Base-by-base conservation (phyloP, 192 early-diverging fungal species). In the Coemansia sp. region DNA sequence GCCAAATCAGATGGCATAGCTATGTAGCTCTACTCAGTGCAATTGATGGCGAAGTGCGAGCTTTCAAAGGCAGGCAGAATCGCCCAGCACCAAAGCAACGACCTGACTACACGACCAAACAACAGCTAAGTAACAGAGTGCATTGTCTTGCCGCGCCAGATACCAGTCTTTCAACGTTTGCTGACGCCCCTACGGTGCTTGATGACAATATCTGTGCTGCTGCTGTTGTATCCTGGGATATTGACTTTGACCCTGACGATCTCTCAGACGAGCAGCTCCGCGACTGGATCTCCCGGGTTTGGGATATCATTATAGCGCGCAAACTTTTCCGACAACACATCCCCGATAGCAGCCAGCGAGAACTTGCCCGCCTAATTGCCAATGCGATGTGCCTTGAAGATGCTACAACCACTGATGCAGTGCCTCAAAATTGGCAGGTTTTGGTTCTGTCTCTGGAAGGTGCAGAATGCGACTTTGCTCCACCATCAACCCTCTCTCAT, bases 221-320 rank as follows among this genome's bases (percentile, higher is more conserved):
- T 4, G 5, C 8, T 26, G 6, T n/a, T 4, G 2, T 26, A 7
- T 28, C 25, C 26, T 29, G 49, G 18, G 64, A 67, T 18, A 40
- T 48, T 7, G 77, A 67, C 6, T 79, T 79, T 67, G 71, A 74
- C 34, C 71, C 65, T 2, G 61, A 70, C 42, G 71, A 70, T 40
- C 30, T 39, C 23, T 64, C 77, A 0, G 77, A 74, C 58, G 59
- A 61, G 18, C 71, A 74, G 58, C 68, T 79, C 20, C 64, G 18
- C 12, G 39, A 31, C 12, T 79, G 77, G 77, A 74, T 79, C 16
- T 58, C 68, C 15, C 25, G 2, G 28, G 71, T 74, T 8, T 79
- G 77, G 77, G 61, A 74, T 33, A 21, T 6, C n/a, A 74, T 79
- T 28, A 29, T 5, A 12, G 55, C 30, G 0, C n/a, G 61, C 35